phyloP scores from a whole-genome alignment of 495 filamentous ascomycete genomes.

The Cercophora sp. region DNA sequence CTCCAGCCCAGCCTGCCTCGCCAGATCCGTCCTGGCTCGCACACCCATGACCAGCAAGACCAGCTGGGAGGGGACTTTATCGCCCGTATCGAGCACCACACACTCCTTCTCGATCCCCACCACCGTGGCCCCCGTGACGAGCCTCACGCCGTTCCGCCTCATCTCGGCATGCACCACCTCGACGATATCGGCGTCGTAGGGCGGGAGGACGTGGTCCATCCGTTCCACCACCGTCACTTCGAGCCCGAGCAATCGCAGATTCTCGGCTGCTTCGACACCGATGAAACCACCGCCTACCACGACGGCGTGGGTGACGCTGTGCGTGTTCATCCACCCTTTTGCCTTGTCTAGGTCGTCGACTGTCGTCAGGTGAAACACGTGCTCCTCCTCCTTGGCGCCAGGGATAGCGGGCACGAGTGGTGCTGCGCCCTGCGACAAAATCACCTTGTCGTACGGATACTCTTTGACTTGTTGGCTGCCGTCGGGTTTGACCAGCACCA shows the following conservation, averaged over 20 bases:
- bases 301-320: slow-evolving; percentile 11
- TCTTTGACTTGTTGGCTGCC: background rate
- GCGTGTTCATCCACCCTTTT: slow-evolving; percentile 13
- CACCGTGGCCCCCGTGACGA: slow-evolving; percentile 16
- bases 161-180: slow-evolving; percentile 25
- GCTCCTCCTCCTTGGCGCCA: slow-evolving; percentile 11
- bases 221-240: slow-evolving; percentile 24
- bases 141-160: slow-evolving; percentile 17
- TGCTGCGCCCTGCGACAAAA: slow-evolving; percentile 26
- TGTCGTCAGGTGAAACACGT: slow-evolving; percentile 31
- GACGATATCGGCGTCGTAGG: slow-evolving; percentile 27
- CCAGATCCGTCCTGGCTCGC: slow-evolving; percentile 20
- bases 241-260: slow-evolving; percentile 17
- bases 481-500: background rate
- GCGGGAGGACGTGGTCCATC: slow-evolving; percentile 26
- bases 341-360: slow-evolving; percentile 23
- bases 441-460: slow-evolving; percentile 27
- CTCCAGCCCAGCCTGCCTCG: slow-evolving; percentile 20
- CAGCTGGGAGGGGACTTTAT: slow-evolving; percentile 15
- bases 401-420: slow-evolving; percentile 17
- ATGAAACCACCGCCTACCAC: slow-evolving; percentile 34
- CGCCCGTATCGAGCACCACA: background rate
- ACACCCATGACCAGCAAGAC: slow-evolving; percentile 24
- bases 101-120: background rate
- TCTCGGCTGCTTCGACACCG: slow-evolving; percentile 32